phyloP scores from a whole-genome alignment of 305 asterid genomes.

The Fraxinus greggii region DNA sequence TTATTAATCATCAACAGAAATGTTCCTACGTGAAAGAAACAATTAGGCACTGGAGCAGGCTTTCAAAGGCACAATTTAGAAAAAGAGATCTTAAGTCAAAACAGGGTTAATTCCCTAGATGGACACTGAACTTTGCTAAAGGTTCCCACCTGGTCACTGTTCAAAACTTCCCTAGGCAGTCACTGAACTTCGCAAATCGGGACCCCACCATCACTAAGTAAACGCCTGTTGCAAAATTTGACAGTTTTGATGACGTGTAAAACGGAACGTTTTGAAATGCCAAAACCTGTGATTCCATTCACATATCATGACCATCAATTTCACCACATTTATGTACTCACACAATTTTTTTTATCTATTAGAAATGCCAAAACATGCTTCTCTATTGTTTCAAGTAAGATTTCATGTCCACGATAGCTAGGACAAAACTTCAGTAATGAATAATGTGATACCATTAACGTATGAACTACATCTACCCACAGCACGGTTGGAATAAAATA shows the following conservation, averaged over 20 bases:
- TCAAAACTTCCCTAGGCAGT: too few species aligned
- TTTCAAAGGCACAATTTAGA: background rate
- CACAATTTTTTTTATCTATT: background rate
- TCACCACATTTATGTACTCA: background rate
- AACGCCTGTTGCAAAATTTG: too few species aligned
- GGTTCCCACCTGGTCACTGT: too few species aligned
- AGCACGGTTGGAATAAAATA: background rate
- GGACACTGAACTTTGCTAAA: too few species aligned
- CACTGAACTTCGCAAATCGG: too few species aligned
- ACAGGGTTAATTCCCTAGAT: too few species aligned
- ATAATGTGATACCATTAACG: background rate
- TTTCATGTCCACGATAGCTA: background rate
- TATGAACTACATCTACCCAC: background rate
- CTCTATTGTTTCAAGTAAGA: background rate
- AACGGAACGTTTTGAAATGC: too few species aligned
- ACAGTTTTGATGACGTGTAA: too few species aligned
- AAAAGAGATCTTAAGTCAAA: background rate
- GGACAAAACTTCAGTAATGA: background rate
- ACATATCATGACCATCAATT: background rate
- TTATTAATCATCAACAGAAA: background rate
- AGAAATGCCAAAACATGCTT: constrained; percentile 1
- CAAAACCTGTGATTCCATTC: background rate
- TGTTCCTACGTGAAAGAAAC: background rate
- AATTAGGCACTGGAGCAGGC: background rate
- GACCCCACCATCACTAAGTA: too few species aligned